Conservation (phyloP, 2,329 filamentous ascomycete genomes). For the Beauveria bassiana region DNA sequence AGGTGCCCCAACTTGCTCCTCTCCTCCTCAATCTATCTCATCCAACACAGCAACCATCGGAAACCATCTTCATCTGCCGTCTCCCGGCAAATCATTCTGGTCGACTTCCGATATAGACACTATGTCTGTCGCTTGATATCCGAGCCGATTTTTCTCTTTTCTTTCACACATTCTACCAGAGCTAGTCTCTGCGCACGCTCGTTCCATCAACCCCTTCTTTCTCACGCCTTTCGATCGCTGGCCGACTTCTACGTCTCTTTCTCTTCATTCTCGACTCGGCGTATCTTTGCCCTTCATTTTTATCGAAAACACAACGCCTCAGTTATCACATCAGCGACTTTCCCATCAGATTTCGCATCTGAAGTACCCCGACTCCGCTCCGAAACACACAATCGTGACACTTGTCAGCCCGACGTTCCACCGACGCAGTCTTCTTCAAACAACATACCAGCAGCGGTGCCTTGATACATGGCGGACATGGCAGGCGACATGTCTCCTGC, state of each 20-base stretch:
- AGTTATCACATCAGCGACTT: no score
- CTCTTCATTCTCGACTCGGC: neutral
- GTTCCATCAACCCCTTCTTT: conserved; percentile 24
- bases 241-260: conserved; percentile 11
- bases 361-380: neutral
- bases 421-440: neutral
- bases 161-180: conserved; percentile 23
- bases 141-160: conserved; percentile 19
- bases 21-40: neutral
- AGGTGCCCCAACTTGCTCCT: neutral
- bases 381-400: neutral
- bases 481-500: neutral
- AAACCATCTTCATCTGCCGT: neutral
- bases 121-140: conserved; percentile 27
- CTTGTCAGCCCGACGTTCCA: neutral
- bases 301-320: neutral
- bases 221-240: conserved; percentile 14
- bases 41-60: neutral
- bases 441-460: neutral
- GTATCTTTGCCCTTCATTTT: neutral
- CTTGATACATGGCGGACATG: neutral
- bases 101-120: conserved; percentile 14
- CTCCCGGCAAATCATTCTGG: neutral
- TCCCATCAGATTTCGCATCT: no score
- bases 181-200: conserved; percentile 42